Base-by-base conservation (phyloP, 2,329 filamentous ascomycete species). In the Neonectria neomacrospora region DNA sequence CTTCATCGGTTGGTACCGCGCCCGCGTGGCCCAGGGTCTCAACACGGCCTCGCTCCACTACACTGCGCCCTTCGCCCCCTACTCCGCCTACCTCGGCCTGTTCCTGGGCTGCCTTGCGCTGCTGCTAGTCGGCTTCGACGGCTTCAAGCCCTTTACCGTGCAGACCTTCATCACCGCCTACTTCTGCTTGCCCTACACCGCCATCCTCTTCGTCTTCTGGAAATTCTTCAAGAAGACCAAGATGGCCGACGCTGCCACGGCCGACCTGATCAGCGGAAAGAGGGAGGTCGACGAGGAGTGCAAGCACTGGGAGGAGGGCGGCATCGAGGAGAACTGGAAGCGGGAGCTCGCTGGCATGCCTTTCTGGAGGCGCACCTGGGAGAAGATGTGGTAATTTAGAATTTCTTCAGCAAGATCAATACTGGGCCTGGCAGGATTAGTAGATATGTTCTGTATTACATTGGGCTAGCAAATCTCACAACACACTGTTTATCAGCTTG, bases 201-300 rank as follows among this genome's bases (percentile, higher is more conserved):
- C 83, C 39, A 72, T 81, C 5, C 79, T 93, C 10, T 94, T 86
- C 71, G 9, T 91, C 2, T 60, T 47, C 32, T 73, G 72, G 69
- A 74, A 74, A 65, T 16, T 74, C 7, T n/a, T 74, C 20, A 74
- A 73, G 75, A 83, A 81, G 72, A 91, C 89, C 0, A 87, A 84
- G 67, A 63, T 73, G 45, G 69, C 63, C 32, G 67, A 65, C 32
- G 57, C 71, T 9, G 57, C 67, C 44, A 71, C 61, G 3, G 71
- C 71, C 23, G 71, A 73, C 18, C 66, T 73, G 16, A 58, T 73
- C 30, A 85, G 85, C 37, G 89, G 90, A 61, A 79, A 91, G 62
- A 85, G 85, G 7, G 90, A 91, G 75, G 86, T 91, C 65, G 89
- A 90, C 57, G 86, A 87, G 65, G 80, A 81, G 73, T 81, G 80